These are phyloP conservation scores for Aquanectria penicillioides DNA, from an alignment of 2,329 filamentous ascomycete species.

Conservation along the genomic window DNA sequence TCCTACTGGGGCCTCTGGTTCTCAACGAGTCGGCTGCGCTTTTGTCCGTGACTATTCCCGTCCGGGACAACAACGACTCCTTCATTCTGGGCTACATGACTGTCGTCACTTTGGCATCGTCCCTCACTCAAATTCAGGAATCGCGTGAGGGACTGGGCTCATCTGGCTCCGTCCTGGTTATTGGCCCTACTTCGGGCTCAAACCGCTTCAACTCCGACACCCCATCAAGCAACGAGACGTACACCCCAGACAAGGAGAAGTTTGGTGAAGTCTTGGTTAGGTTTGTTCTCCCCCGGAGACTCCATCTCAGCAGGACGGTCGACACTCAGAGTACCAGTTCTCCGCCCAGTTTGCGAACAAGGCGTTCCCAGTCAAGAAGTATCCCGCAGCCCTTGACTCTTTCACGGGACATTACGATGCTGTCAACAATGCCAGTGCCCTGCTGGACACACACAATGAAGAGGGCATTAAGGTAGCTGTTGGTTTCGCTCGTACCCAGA, in stretches of 20 bases:
- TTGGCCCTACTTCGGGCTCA: slow-evolving; percentile 72
- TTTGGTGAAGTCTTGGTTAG: slow-evolving; percentile 60
- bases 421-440: slow-evolving; percentile 75
- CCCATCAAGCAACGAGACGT: slow-evolving; percentile 59
- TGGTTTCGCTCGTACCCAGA: slow-evolving; percentile 79
- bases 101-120: slow-evolving; percentile 74
- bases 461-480: slow-evolving; percentile 75
- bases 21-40: slow-evolving; percentile 80
- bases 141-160: slow-evolving; percentile 76
- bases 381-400: slow-evolving; percentile 69
- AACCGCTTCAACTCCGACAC: slow-evolving; percentile 68
- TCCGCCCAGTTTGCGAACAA: slow-evolving; percentile 52
- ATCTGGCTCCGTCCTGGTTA: slow-evolving; percentile 75
- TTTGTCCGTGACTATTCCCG: slow-evolving; percentile 82
- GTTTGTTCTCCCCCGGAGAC: slow-evolving; percentile 67
- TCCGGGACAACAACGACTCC: slow-evolving; percentile 69
- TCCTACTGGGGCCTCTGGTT: slow-evolving; percentile 81
- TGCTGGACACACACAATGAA: slow-evolving; percentile 78
- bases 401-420: slow-evolving; percentile 62
- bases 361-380: slow-evolving; percentile 69
- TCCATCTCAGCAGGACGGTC: slow-evolving; percentile 51
- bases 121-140: slow-evolving; percentile 69
- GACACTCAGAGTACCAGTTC: slow-evolving; percentile 53
- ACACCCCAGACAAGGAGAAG: slow-evolving; percentile 47
- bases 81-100: slow-evolving; percentile 87